Evolutionary conservation across 176 grass and related monocot species (phyloP).

Genomic region (Hsuehochloa calcarea): DNA sequence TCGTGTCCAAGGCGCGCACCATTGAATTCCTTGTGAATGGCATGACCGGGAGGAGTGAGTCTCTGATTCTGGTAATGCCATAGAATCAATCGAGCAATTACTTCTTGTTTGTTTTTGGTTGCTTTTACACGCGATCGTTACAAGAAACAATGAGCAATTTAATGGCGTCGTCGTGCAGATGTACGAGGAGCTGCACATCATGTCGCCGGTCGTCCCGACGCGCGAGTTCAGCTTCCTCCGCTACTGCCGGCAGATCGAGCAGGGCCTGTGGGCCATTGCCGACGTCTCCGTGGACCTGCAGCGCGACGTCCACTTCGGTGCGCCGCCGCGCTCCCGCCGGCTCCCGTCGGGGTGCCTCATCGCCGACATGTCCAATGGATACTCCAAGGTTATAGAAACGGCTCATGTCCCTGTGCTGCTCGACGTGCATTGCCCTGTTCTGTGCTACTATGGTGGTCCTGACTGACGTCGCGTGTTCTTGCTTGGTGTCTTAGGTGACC

Average conservation of each 20-base stretch:
- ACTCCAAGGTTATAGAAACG: slow-evolving; percentile 55
- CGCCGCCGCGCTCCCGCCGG: slow-evolving; percentile 42
- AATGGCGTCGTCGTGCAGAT: slow-evolving; percentile 44
- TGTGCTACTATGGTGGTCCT: not conserved
- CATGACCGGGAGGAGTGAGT: slow-evolving; percentile 62
- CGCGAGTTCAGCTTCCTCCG: slow-evolving; percentile 89
- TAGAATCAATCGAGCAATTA: not conserved
- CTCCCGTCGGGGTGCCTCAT: slow-evolving; percentile 91
- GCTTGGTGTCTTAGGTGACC: slow-evolving; percentile 50
- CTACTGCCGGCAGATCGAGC: slow-evolving; percentile 93
- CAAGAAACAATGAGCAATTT: not conserved
- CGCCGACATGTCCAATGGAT: slow-evolving; percentile 81
- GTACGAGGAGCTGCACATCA: slow-evolving; percentile 83
- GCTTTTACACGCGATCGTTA: not conserved
- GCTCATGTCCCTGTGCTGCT: not conserved
- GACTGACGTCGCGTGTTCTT: not conserved
- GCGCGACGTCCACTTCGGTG: slow-evolving; percentile 51
- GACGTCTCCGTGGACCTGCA: slow-evolving; percentile 76
- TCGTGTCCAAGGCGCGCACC: slow-evolving; percentile 72
- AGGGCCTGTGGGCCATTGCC: slow-evolving; percentile 76
- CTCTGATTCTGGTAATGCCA: slow-evolving; percentile 65
- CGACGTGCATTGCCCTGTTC: not conserved
- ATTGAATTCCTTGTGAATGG: slow-evolving; percentile 66
- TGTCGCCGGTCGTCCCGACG: slow-evolving; percentile 66
- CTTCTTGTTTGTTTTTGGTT: not conserved